Conservation (phyloP, 441 rosid species). For the Erysimum cheiri region DNA sequence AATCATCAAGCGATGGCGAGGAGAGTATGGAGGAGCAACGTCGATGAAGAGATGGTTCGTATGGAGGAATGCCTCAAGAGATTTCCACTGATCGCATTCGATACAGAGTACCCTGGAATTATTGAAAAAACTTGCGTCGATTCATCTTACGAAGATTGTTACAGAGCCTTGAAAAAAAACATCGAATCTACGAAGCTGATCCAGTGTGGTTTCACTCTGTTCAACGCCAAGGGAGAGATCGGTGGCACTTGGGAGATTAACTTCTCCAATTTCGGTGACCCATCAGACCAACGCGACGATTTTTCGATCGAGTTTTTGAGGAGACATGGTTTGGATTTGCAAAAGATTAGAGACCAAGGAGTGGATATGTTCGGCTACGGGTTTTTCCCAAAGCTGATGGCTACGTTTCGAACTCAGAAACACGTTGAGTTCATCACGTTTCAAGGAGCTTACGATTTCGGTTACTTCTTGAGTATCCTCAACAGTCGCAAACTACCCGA, state of each 20-base stretch:
- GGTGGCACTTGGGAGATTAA: constrained; percentile 45
- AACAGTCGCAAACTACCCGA: constrained; percentile 23
- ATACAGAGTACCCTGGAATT: constrained; percentile 33
- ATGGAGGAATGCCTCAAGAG: not conserved
- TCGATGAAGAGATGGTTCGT: constrained; percentile 16
- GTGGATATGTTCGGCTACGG: constrained; percentile 30
- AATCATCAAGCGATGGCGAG: constrained; percentile 13
- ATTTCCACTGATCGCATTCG: constrained; percentile 38
- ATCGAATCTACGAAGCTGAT: constrained; percentile 37
- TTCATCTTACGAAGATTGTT: constrained; percentile 15
- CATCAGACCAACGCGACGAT: constrained; percentile 31
- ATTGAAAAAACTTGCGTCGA: not conserved
- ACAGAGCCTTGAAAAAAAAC: constrained; percentile 16
- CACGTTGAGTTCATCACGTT: constrained; percentile 29
- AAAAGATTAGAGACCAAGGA: constrained; percentile 36
- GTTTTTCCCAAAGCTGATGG: constrained; percentile 25
- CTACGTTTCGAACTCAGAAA: not conserved
- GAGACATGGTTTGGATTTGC: constrained; percentile 38
- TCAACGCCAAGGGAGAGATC: constrained; percentile 39
- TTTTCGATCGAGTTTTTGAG: constrained; percentile 27
- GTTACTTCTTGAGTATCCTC: constrained; percentile 19
- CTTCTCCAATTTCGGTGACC: constrained; percentile 41
- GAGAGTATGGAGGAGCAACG: constrained; percentile 31
- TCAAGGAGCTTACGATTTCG: constrained; percentile 44
- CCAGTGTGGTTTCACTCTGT: constrained; percentile 40